phyloP scores from a whole-genome alignment of 352 stramenopile species.

The Aphanomyces stellatus region DNA sequence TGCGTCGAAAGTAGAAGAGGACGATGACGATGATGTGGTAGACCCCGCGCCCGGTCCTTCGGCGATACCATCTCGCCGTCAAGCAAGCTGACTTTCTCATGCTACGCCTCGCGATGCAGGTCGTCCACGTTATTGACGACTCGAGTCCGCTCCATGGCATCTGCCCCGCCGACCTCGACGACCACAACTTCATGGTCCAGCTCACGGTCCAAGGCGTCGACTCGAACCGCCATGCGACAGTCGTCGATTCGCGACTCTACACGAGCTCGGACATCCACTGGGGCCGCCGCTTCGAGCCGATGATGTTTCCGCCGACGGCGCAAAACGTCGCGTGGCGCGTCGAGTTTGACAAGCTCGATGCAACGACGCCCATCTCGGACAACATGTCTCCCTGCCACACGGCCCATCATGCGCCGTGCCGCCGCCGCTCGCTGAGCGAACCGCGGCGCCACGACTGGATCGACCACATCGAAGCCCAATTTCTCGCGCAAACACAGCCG shows the following conservation, averaged over 20 bases:
- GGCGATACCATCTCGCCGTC: slow-evolving; percentile 58
- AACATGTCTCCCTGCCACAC: no score
- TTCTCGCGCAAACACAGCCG: no score
- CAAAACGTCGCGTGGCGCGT: slow-evolving; percentile 58
- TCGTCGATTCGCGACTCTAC: slow-evolving; percentile 71
- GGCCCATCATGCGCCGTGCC: no score
- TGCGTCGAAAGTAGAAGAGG: no score
- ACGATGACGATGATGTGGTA: no score
- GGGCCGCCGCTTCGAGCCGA: slow-evolving; percentile 62
- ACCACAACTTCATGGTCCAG: slow-evolving; percentile 78
- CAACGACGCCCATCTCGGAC: slow-evolving; percentile 22
- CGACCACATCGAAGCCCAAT: no score
- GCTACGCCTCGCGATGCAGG: slow-evolving; percentile 71
- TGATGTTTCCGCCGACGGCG: slow-evolving; percentile 44
- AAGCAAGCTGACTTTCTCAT: slow-evolving; percentile 81
- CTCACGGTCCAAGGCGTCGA: slow-evolving; percentile 70
- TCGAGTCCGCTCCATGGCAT: slow-evolving; percentile 52
- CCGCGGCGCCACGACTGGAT: no score
- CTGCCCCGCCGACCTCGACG: slow-evolving; percentile 38
- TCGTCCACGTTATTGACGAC: slow-evolving; percentile 73
- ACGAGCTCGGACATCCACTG: slow-evolving; percentile 54
- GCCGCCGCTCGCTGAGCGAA: no score
- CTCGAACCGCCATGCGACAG: slow-evolving; percentile 70
- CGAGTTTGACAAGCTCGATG: slow-evolving; percentile 71
- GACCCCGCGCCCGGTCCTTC: neutral